Conservation (phyloP, 257 asterid species). For the Capsicum chinense region DNA sequence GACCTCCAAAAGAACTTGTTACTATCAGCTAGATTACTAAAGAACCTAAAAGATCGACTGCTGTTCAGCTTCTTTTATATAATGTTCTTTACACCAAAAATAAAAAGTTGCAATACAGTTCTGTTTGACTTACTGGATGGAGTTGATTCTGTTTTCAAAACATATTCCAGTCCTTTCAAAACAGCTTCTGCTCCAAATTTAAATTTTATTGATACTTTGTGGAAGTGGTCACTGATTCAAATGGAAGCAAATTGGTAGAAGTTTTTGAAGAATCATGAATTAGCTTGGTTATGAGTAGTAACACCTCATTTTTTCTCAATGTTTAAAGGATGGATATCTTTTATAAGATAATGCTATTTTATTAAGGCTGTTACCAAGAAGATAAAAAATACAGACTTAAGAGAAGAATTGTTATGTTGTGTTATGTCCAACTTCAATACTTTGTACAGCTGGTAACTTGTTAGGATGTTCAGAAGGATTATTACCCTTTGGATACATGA, state of each 20-base stretch:
- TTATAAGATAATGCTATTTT: neutral
- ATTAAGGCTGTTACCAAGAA: neutral
- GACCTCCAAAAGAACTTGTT: too few species aligned
- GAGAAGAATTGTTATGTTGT: neutral
- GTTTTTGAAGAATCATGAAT: constrained; percentile 16
- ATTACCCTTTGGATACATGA: neutral
- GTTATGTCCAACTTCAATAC: neutral
- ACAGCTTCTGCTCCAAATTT: too few species aligned
- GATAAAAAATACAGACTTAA: neutral
- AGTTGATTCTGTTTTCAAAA: too few species aligned
- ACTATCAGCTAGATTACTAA: too few species aligned
- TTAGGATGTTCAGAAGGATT: neutral
- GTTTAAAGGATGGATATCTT: neutral
- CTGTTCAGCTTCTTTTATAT: too few species aligned
- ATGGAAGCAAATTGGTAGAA: neutral
- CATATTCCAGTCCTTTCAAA: too few species aligned
- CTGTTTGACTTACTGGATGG: too few species aligned
- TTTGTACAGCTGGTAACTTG: neutral
- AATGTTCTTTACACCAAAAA: too few species aligned
- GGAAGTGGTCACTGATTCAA: constrained; percentile 7
- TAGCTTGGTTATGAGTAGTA: constrained; percentile 8
- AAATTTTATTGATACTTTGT: neutral
- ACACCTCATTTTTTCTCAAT: neutral
- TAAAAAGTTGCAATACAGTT: too few species aligned
- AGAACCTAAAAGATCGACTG: too few species aligned